Evolutionary conservation across 495 filamentous ascomycete species (phyloP), one percentile per base, ranked within the genome.

Genomic region (Aspergillus olivimuriae): DNA sequence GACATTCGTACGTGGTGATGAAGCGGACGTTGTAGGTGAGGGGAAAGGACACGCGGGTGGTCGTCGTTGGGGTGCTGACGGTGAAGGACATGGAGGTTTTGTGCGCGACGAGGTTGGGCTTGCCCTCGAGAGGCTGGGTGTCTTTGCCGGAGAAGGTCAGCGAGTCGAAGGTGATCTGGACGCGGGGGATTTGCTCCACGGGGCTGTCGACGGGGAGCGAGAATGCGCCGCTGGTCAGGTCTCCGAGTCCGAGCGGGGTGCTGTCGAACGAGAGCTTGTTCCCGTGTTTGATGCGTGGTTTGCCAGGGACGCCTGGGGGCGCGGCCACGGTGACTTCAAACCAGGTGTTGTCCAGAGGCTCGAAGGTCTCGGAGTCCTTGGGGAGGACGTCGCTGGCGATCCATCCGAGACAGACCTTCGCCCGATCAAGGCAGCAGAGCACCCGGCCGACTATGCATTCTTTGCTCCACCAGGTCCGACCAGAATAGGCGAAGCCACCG

Each of bases 401-500:
- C 86, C 86, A 91, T 2, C 83, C 84, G 78, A 87, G 83, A 48
- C 83, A 88, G 46, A 86, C 84, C n/a, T 71, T 74, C 14, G 81
- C 76, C 7, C 77, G 81, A 19, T 76, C 68, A 8, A 77, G 60
- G 24, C 80, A 77, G 43, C 82, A 81, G 17, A 94, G 53, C 0
- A 94, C 84, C 23, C 85, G 78, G 6, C 86, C 86, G 18, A 89
- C 77, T 32, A 92, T 72, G 53, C 83, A 88, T 33, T 74, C 65
- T 23, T 84, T 89, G 60, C 86, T 90, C 88, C 88, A 94, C 70
- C 84, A 92, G 42, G 79, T 89, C 48, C 76, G 78, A 14, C 70
- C 75, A 7, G 53, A 57, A 53, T 87, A 89, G 6, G 83, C 61
- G 52, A 94, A 88, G 3, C 87, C 88, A n/a, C 84, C 83, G 51